A percentile compares a stretch with the other conserved stretches of the same genome.
phyloP scores from a whole-genome alignment of 2,329 filamentous ascomycete species.

The Nemania sp. region DNA sequence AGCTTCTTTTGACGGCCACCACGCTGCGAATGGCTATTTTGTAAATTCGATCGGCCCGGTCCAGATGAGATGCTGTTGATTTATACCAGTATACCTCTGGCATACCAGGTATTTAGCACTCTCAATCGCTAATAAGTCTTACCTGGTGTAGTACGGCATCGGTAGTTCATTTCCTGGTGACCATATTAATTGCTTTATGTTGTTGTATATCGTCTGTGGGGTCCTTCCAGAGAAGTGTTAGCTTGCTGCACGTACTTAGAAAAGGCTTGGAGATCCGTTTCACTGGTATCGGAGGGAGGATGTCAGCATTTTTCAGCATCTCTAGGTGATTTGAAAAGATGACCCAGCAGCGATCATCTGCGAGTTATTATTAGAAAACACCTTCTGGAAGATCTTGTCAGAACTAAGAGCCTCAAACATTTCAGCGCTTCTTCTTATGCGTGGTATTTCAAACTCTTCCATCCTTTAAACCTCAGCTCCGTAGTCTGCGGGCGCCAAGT shows the following conservation, averaged over 20 bases:
- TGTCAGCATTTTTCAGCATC: conserved; percentile 10
- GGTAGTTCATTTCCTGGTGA: too few species aligned
- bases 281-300: neutral
- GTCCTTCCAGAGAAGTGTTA: too few species aligned
- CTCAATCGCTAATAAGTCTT: too few species aligned
- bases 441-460: neutral
- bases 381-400: conserved; percentile 6
- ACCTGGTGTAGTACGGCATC: too few species aligned
- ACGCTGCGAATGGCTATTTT: neutral
- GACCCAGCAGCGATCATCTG: neutral
- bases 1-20: too few species aligned
- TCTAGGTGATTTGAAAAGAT: conserved; percentile 11
- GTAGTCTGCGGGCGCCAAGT: too few species aligned
- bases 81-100: neutral
- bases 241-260: neutral
- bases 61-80: neutral
- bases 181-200: too few species aligned
- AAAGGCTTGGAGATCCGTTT: conserved; percentile 3
- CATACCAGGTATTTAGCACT: too few species aligned
- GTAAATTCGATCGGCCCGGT: too few species aligned
- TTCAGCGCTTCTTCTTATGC: neutral
- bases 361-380: conserved; percentile 21
- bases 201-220: too few species aligned
- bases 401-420: conserved; percentile 3
- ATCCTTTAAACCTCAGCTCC: neutral